A percentile compares a stretch with the other conserved stretches of the same genome.
These are phyloP conservation scores for Panellus pusillus DNA, from an alignment of 768 basidiomycete genomes.

Conservation along the genomic window DNA sequence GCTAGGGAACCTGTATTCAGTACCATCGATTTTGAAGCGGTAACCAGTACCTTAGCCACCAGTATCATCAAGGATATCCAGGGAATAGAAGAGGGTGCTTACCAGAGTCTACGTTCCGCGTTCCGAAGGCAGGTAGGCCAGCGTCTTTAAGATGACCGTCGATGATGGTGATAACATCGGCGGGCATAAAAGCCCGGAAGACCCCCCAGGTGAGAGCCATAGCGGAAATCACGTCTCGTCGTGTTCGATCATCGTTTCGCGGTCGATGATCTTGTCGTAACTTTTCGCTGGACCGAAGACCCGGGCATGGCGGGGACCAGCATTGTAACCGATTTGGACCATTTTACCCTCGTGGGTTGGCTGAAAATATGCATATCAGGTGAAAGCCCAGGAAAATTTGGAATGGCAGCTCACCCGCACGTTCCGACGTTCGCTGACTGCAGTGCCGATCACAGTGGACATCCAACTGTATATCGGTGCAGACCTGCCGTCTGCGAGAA, in stretches of 20 bases:
- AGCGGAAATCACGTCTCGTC: not conserved
- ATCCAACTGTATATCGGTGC: too few relatives aligned
- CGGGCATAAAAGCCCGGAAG: not conserved
- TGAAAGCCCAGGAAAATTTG: not conserved
- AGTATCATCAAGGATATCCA: too few relatives aligned
- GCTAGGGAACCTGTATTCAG: too few relatives aligned
- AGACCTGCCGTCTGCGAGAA: too few relatives aligned
- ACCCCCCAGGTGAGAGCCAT: not conserved
- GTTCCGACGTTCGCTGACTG: not conserved
- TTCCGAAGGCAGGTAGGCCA: too few relatives aligned
- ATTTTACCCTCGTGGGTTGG: not conserved
- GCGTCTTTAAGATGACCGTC: not conserved
- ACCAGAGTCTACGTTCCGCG: too few relatives aligned
- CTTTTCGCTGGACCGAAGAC: constrained; percentile 3
- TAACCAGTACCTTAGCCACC: too few relatives aligned
- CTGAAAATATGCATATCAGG: not conserved
- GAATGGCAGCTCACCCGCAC: not conserved
- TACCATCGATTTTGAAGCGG: too few relatives aligned
- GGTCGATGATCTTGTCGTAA: constrained; percentile 3
- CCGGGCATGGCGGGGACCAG: constrained; percentile 3
- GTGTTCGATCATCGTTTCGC: not conserved
- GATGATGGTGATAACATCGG: not conserved
- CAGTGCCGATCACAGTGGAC: not conserved
- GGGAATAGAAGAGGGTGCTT: too few relatives aligned
- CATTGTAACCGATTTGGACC: constrained; percentile 9